Percentiles rank a stretch among this genome's conserved stretches.
These are phyloP conservation scores for Beta macrorhiza DNA, from an alignment of 179 eudicot species.

Conservation along the genomic window DNA sequence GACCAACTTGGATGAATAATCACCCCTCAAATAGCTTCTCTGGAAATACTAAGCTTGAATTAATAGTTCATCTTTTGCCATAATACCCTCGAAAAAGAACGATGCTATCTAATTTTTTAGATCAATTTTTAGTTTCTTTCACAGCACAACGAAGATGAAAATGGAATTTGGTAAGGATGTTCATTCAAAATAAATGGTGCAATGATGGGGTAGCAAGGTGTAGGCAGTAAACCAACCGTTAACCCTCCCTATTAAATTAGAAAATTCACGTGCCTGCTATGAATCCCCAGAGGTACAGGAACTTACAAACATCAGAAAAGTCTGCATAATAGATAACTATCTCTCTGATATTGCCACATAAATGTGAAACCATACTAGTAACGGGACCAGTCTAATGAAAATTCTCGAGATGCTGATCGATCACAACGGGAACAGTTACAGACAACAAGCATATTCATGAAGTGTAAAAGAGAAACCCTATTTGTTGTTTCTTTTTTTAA, in stretches of 20 bases:
- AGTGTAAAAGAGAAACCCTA: not conserved
- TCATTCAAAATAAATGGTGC: too few relatives aligned
- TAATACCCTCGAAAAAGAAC: too few relatives aligned
- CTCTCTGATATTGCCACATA: not conserved
- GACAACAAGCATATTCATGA: not conserved
- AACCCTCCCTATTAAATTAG: not conserved
- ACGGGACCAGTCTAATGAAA: not conserved
- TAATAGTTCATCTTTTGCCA: too few relatives aligned
- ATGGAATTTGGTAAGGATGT: too few relatives aligned
- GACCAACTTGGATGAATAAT: too few relatives aligned
- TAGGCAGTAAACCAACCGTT: not conserved
- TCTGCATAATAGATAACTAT: not conserved
- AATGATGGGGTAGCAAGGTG: not conserved
- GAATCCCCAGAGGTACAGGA: not conserved
- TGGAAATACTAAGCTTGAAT: too few relatives aligned
- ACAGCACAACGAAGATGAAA: too few relatives aligned
- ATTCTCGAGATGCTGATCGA: not conserved
- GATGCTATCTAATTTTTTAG: too few relatives aligned
- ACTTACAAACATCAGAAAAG: not conserved
- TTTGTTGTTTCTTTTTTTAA: constrained; percentile 29
- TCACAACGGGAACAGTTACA: not conserved
- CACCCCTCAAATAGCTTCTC: too few relatives aligned
- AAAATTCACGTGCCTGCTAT: not conserved
- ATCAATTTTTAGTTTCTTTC: too few relatives aligned
- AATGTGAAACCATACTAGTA: not conserved